Conservation (phyloP, 2,329 filamentous ascomycete genomes). For the Curvularia eragrostidis region DNA sequence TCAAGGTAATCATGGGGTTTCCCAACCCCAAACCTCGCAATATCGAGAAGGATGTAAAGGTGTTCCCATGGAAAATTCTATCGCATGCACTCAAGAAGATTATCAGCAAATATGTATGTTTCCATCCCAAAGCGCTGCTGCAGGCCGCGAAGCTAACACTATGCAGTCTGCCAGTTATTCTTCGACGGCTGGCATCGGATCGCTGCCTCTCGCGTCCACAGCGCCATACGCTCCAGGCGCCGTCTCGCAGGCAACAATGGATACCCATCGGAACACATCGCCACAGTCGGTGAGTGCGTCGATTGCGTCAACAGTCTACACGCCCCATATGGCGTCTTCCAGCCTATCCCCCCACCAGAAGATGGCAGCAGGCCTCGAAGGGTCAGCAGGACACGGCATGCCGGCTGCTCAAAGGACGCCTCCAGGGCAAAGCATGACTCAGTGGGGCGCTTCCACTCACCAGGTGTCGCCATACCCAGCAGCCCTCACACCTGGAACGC, state of each 20-base stretch:
- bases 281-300: slow-evolving; percentile 58
- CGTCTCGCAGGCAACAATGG: slow-evolving; percentile 57
- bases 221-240: slow-evolving; percentile 50
- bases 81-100: slow-evolving; percentile 93
- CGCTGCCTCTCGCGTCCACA: slow-evolving; percentile 49
- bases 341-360: slow-evolving; percentile 55
- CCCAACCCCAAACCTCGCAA: slow-evolving; percentile 94
- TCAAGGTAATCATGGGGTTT: slow-evolving; percentile 99
- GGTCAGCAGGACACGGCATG: slow-evolving; percentile 48
- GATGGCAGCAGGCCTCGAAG: slow-evolving; percentile 49
- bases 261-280: slow-evolving; percentile 56
- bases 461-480: slow-evolving; percentile 46
- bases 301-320: slow-evolving; percentile 54
- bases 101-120: slow-evolving; percentile 88
- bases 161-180: slow-evolving; percentile 70
- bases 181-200: slow-evolving; percentile 64
- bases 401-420: slow-evolving; percentile 44
- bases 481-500: slow-evolving; percentile 39
- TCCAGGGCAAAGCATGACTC: slow-evolving; percentile 46
- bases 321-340: slow-evolving; percentile 51
- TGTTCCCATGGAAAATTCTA: slow-evolving; percentile 95
- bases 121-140: slow-evolving; percentile 2
- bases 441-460: slow-evolving; percentile 40
- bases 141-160: slow-evolving; percentile 45
- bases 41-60: slow-evolving; percentile 99